These are phyloP conservation scores for Kurtzmaniella cleridarum DNA, from an alignment of 805 yeast genomes.

Conservation along the genomic window DNA sequence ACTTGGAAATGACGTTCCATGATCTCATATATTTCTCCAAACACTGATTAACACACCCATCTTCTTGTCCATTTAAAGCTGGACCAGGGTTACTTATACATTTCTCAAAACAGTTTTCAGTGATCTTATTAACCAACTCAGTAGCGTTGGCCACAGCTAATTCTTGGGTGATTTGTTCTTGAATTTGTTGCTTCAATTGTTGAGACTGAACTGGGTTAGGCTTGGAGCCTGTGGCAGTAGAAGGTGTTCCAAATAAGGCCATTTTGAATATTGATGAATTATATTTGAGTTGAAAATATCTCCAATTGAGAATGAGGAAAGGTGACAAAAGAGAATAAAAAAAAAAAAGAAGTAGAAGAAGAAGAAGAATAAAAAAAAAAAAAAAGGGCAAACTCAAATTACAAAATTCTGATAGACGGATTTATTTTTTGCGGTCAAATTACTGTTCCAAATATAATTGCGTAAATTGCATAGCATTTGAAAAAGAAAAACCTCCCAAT, in stretches of 20 bases:
- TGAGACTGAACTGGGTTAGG: conserved; percentile 20
- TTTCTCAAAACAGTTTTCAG: conserved; percentile 81
- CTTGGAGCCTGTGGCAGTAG: conserved; percentile 9
- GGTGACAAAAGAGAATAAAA: no score
- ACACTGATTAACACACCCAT: conserved; percentile 70
- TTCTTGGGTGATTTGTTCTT: conserved; percentile 71
- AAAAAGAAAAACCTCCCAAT: conserved; percentile 5
- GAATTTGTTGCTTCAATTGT: conserved; percentile 56
- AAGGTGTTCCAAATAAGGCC: conserved; percentile 22
- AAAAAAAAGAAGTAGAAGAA: no score
- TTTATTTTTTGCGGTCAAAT: no score
- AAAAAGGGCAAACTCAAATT: neutral
- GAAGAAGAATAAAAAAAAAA: neutral
- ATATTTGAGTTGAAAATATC: neutral
- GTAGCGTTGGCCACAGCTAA: conserved; percentile 90
- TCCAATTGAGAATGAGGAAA: neutral
- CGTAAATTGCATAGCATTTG: no score
- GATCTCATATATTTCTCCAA: conserved; percentile 83
- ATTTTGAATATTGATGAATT: conserved; percentile 7
- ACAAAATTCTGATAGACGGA: no score
- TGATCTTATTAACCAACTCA: conserved; percentile 75
- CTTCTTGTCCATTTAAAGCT: conserved; percentile 45
- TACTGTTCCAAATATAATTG: no score
- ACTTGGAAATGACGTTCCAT: conserved; percentile 79
- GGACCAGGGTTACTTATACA: conserved; percentile 64